phyloP scores from a whole-genome alignment of 1,139 yeast species.

The Saccharomyces hybrid region DNA sequence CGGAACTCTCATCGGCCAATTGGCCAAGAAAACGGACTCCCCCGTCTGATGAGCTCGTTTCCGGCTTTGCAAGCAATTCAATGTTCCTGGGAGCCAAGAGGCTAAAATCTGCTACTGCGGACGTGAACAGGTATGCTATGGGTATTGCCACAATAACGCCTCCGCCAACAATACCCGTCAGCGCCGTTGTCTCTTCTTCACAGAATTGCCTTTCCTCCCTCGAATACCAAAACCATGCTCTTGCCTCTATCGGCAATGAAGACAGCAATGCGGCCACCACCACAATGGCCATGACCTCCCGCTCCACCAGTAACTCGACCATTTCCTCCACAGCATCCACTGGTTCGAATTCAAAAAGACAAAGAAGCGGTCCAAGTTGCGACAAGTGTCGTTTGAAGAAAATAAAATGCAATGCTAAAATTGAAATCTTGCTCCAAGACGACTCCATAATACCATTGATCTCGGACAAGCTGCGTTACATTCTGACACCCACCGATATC shows the following conservation, averaged over 20 bases:
- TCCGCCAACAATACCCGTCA: slow-evolving; percentile 11
- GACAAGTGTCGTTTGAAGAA: slow-evolving; percentile 63
- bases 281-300: background rate
- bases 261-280: background rate
- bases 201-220: background rate
- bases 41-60: background rate
- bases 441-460: slow-evolving; percentile 13
- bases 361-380: slow-evolving; percentile 69
- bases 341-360: slow-evolving; percentile 35
- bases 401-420: slow-evolving; percentile 68
- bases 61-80: background rate
- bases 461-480: slow-evolving; percentile 14
- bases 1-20: background rate
- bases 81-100: background rate
- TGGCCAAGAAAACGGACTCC: background rate
- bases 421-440: slow-evolving; percentile 31
- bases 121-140: background rate
- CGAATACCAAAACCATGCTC: background rate
- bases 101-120: background rate
- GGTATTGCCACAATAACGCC: slow-evolving; percentile 9
- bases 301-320: background rate
- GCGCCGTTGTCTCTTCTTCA: slow-evolving; percentile 7
- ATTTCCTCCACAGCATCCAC: background rate
- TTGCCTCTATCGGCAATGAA: background rate
- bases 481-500: slow-evolving; percentile 13